phyloP scores from a whole-genome alignment of 23 red algal genomes.

The Cyanidium caldarium region DNA sequence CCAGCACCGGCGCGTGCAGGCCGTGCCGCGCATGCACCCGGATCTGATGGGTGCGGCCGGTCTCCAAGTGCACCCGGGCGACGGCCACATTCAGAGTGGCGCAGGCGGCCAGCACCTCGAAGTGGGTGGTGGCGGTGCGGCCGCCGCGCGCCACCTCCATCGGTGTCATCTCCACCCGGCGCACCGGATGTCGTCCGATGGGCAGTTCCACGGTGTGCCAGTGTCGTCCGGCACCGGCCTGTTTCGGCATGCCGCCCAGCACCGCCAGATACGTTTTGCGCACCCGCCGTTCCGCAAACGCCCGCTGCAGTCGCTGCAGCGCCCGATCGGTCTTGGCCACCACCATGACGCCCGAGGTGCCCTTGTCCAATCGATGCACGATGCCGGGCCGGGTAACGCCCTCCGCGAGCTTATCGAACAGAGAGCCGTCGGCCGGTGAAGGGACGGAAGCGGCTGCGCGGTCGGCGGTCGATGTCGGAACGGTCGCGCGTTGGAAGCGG shows the following conservation, averaged over 20 bases:
- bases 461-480: neutral
- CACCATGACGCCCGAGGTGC: slow-evolving; percentile 70
- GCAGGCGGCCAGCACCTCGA: slow-evolving; percentile 14
- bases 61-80: slow-evolving; percentile 43
- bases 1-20: slow-evolving; percentile 39
- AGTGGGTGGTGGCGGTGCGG: slow-evolving; percentile 11
- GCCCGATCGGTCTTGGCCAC: slow-evolving; percentile 24
- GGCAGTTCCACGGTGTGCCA: slow-evolving; percentile 26
- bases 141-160: slow-evolving; percentile 26
- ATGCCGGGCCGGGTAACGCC: slow-evolving; percentile 39
- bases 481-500: slow-evolving; percentile 16
- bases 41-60: slow-evolving; percentile 82
- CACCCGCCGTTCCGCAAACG: slow-evolving; percentile 31
- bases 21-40: slow-evolving; percentile 49
- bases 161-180: slow-evolving; percentile 29
- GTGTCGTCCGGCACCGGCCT: slow-evolving; percentile 10
- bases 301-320: slow-evolving; percentile 7
- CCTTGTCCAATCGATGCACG: slow-evolving; percentile 88
- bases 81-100: slow-evolving; percentile 10
- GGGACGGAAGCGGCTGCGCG: too few relatives aligned
- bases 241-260: slow-evolving; percentile 33
- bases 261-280: slow-evolving; percentile 71
- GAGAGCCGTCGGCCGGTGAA: too few relatives aligned
- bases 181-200: slow-evolving; percentile 24
- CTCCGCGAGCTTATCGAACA: too few relatives aligned